A percentile compares a stretch with the other conserved stretches of the same genome.
Conservation (phyloP, 2,329 filamentous ascomycete species). For the Ustulina deusta region DNA sequence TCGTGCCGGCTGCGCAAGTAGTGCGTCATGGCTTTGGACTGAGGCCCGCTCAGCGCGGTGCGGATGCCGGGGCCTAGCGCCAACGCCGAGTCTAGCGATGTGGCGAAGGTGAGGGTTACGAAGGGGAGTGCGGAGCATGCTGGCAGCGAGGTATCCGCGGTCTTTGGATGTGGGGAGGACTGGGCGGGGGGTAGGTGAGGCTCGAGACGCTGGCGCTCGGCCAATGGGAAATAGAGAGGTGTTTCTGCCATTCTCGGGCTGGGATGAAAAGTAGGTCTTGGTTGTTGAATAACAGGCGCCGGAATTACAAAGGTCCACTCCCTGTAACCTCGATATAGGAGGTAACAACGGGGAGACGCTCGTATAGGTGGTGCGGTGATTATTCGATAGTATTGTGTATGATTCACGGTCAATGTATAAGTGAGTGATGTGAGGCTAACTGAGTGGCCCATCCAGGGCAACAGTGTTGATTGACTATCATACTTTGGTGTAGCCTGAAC, state of each 20-base stretch:
- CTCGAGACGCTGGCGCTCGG: constrained; percentile 48
- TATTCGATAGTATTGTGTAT: no score
- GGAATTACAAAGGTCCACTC: neutral
- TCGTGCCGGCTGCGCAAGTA: constrained; percentile 85
- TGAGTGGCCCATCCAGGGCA: neutral
- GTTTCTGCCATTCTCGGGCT: constrained; percentile 44
- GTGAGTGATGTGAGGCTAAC: neutral
- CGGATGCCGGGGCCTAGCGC: constrained; percentile 82
- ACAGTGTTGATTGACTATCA: neutral
- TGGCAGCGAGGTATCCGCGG: constrained; percentile 2
- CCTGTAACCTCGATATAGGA: no score
- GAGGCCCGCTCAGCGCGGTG: constrained; percentile 83
- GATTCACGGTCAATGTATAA: neutral
- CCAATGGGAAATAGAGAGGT: constrained; percentile 46
- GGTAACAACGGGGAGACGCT: neutral
- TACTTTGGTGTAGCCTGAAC: neutral
- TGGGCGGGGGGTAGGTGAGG: constrained; percentile 48
- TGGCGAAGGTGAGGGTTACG: constrained; percentile 89
- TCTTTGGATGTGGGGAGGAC: neutral
- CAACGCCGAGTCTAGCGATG: constrained; percentile 85
- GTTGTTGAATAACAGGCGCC: neutral
- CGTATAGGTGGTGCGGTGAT: neutral
- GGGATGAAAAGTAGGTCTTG: neutral
- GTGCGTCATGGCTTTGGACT: constrained; percentile 93
- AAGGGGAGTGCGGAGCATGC: constrained; percentile 41